Evolutionary conservation across 495 filamentous ascomycete genomes (phyloP).

Genomic region (Chaetomium cochliodes): DNA sequence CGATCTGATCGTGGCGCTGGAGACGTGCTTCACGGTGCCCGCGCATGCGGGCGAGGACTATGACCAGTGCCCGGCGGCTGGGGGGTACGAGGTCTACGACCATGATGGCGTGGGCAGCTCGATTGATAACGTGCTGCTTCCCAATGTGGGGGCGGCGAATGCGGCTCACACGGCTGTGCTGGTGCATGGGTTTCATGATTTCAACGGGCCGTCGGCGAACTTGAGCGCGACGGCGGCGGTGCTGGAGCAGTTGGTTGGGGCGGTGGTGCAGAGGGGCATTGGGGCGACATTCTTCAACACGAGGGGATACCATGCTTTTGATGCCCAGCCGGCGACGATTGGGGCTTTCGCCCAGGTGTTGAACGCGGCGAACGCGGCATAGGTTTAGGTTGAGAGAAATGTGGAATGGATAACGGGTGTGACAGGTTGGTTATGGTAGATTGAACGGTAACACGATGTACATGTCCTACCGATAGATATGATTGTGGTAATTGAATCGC

Average conservation of each 20-base stretch:
- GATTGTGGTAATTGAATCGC: not conserved
- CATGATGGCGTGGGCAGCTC: slow-evolving; percentile 15
- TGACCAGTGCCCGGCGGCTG: slow-evolving; percentile 14
- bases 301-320: slow-evolving; percentile 18
- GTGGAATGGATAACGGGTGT: not conserved
- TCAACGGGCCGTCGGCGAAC: slow-evolving; percentile 17
- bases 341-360: slow-evolving; percentile 5
- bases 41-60: slow-evolving; percentile 4
- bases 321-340: slow-evolving; percentile 17
- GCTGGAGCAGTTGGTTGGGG: slow-evolving; percentile 8
- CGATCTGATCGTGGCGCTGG: slow-evolving; percentile 17
- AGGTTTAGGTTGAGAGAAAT: not conserved
- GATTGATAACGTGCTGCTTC: slow-evolving; percentile 16
- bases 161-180: slow-evolving; percentile 4
- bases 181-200: slow-evolving; percentile 23
- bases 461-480: too few relatives aligned
- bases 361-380: slow-evolving; percentile 1
- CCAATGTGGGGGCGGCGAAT: slow-evolving; percentile 1
- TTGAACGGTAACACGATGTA: not conserved
- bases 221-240: slow-evolving; percentile 1
- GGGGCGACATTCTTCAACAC: slow-evolving; percentile 24
- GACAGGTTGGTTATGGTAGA: not conserved
- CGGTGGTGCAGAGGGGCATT: slow-evolving; percentile 16
- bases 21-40: slow-evolving; percentile 21
- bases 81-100: slow-evolving; percentile 18